Percentiles rank a stretch among this genome's conserved stretches.
Conservation (phyloP, 2,329 filamentous ascomycete genomes). For the Aspergillus bombycis region DNA sequence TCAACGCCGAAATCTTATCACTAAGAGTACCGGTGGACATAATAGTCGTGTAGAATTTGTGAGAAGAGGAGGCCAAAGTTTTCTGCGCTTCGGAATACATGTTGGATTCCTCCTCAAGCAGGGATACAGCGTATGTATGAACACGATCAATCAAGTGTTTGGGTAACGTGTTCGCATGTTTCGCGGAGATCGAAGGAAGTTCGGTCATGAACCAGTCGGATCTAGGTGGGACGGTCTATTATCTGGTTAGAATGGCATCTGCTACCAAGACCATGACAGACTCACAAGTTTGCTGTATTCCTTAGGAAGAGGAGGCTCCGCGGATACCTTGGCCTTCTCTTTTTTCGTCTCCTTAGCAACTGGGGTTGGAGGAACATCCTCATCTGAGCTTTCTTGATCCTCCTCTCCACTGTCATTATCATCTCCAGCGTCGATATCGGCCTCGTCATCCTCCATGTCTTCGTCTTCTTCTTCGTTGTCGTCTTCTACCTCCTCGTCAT, state of each 20-base stretch:
- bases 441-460: constrained; percentile 35
- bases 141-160: constrained; percentile 59
- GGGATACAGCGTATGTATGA: constrained; percentile 68
- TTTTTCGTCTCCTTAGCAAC: constrained; percentile 26
- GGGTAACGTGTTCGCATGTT: constrained; percentile 51
- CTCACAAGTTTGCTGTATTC: constrained; percentile 41
- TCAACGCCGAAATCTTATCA: constrained; percentile 94
- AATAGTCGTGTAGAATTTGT: constrained; percentile 95
- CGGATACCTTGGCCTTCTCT: constrained; percentile 21
- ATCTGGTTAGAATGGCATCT: constrained; percentile 12
- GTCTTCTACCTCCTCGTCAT: constrained; percentile 40
- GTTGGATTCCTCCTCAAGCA: constrained; percentile 77
- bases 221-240: constrained; percentile 61
- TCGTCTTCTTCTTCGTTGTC: constrained; percentile 33
- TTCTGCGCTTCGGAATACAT: constrained; percentile 73
- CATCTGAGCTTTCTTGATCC: constrained; percentile 29
- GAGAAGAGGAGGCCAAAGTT: constrained; percentile 78
- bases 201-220: constrained; percentile 69
- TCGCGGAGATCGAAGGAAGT: constrained; percentile 57
- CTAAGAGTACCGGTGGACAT: constrained; percentile 95
- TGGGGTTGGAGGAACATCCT: constrained; percentile 31
- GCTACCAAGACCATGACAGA: not conserved
- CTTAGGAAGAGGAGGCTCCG: constrained; percentile 35
- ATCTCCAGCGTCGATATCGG: constrained; percentile 30
- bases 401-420: constrained; percentile 33